Conservation (phyloP, 306 rosid species). For the Trifolium dubium region DNA sequence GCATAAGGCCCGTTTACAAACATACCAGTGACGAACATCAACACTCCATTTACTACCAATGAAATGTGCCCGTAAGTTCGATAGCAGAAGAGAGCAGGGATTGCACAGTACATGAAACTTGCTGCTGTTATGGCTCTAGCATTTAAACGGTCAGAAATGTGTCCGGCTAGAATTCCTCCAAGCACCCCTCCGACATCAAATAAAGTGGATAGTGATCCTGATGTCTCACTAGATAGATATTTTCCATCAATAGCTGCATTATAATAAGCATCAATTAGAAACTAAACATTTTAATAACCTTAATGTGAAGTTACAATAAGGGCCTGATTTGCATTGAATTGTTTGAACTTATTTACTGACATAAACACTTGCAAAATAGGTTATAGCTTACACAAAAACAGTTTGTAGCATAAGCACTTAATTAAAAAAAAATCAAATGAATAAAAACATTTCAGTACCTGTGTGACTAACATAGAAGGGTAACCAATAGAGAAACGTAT, state of each 20-base stretch:
- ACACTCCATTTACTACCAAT: conserved; percentile 53
- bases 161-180: conserved; percentile 96
- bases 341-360: neutral
- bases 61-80: conserved; percentile 77
- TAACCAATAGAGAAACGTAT: conserved; percentile 97
- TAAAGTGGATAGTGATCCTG: conserved; percentile 86
- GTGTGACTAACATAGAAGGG: conserved; percentile 94
- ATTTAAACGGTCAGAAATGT: conserved; percentile 78
- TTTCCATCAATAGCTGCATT: conserved; percentile 87
- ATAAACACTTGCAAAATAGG: neutral
- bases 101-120: conserved; percentile 98
- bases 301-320: neutral
- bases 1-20: conserved; percentile 97
- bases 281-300: conserved; percentile 5
- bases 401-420: too few species aligned
- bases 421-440: neutral
- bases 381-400: neutral
- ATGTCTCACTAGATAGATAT: conserved; percentile 73
- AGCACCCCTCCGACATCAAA: conserved; percentile 95
- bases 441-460: conserved; percentile 53
- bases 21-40: conserved; percentile 93
- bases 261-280: conserved; percentile 40
- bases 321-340: neutral
- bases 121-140: conserved; percentile 99
- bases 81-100: conserved; percentile 89